phyloP scores from a whole-genome alignment of 2,329 filamentous ascomycete species.

The Pestalotiopsis sp. region DNA sequence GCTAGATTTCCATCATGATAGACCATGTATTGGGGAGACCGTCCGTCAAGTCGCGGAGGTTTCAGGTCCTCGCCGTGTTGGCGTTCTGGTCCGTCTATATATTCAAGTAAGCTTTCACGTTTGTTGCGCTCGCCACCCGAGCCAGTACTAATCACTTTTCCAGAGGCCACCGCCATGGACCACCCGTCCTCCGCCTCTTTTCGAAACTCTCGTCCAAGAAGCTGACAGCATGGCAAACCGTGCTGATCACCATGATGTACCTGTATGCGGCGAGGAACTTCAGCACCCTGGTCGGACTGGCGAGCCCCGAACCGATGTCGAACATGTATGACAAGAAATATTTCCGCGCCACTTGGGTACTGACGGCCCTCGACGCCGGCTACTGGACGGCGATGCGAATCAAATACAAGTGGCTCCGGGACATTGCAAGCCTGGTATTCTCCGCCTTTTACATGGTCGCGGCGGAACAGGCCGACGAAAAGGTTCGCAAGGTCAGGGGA shows the following conservation, averaged over 20 bases:
- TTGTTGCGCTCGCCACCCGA: constrained; percentile 16
- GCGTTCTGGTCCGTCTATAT: constrained; percentile 91
- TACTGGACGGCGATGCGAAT: constrained; percentile 99
- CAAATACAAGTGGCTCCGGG: constrained; percentile 74
- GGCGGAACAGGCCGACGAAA: constrained; percentile 93
- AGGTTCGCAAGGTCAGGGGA: constrained; percentile 87
- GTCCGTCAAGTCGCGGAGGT: constrained; percentile 86
- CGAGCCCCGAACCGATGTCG: constrained; percentile 89
- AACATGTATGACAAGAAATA: constrained; percentile 93
- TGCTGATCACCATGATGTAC: constrained; percentile 85
- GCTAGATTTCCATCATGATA: constrained; percentile 49
- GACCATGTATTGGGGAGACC: constrained; percentile 93
- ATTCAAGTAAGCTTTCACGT: constrained; percentile 59
- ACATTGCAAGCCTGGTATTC: constrained; percentile 82
- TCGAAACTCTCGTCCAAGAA: constrained; percentile 72
- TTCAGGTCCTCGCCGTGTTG: constrained; percentile 89
- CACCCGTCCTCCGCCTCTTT: constrained; percentile 71
- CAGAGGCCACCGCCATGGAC: constrained; percentile 86
- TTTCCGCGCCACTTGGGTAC: constrained; percentile 95
- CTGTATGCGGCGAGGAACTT: constrained; percentile 93
- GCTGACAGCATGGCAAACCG: constrained; percentile 87
- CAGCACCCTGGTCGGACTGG: constrained; percentile 86
- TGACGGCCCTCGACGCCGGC: constrained; percentile 91
- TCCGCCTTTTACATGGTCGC: constrained; percentile 89
- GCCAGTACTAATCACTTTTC: constrained; percentile 15